Percentiles rank a stretch among this genome's conserved stretches.
These are phyloP conservation scores for Lyophyllum atratum DNA, from an alignment of 768 basidiomycete species.

Conservation along the genomic window DNA sequence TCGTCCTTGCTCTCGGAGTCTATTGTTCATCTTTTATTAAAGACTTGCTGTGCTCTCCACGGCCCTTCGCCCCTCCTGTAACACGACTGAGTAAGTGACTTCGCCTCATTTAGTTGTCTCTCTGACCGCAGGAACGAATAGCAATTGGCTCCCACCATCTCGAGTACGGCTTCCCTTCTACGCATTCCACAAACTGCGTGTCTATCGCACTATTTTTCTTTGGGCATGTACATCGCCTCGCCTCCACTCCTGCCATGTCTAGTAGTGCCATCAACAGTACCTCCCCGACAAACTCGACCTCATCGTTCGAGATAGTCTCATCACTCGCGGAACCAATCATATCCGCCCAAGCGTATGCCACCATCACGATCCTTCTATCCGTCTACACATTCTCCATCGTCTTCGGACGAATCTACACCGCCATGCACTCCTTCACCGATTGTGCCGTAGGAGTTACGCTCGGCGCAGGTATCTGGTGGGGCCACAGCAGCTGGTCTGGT, in stretches of 20 bases:
- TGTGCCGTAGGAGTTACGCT: constrained; percentile 63
- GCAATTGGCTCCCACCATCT: constrained; percentile 80
- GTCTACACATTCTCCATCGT: constrained; percentile 74
- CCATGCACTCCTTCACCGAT: constrained; percentile 87
- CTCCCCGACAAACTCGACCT: constrained; percentile 7
- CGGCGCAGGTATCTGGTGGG: constrained; percentile 73
- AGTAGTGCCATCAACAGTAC: constrained; percentile 2
- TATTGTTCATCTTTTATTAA: constrained; percentile 88
- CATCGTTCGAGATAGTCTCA: constrained; percentile 11
- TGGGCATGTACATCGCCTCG: constrained; percentile 55
- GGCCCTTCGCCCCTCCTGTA: constrained; percentile 90
- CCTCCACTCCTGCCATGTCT: constrained; percentile 28
- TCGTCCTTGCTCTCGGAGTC: constrained; percentile 76
- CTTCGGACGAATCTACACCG: constrained; percentile 80
- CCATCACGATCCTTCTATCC: constrained; percentile 44
- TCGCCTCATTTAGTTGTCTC: neutral
- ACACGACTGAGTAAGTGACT: constrained; percentile 73
- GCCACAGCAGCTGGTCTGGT: constrained; percentile 44
- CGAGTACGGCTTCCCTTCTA: constrained; percentile 96
- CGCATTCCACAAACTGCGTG: constrained; percentile 89
- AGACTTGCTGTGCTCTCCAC: constrained; percentile 86
- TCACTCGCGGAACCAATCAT: constrained; percentile 34
- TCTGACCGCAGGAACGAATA: constrained; percentile 24
- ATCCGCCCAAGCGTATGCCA: constrained; percentile 45
- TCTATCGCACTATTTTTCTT: constrained; percentile 87